Conservation (phyloP, 768 basidiomycete genomes). For the Clitopilus hobsonii region DNA sequence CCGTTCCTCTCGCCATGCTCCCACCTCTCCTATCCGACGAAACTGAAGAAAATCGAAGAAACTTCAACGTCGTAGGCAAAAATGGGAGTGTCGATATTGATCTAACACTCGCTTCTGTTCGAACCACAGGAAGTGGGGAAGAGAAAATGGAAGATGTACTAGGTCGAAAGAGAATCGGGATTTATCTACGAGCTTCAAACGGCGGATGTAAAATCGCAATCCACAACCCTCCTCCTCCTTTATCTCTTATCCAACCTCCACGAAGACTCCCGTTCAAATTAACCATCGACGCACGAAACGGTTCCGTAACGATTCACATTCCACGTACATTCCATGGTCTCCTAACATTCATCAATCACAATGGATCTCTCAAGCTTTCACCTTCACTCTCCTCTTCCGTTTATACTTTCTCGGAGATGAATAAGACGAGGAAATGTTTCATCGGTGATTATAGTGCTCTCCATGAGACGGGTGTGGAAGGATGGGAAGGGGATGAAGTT, state of each 20-base stretch:
- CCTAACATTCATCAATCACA: slow-evolving; percentile 19
- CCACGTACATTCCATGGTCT: slow-evolving; percentile 38
- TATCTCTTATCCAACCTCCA: slow-evolving; percentile 8
- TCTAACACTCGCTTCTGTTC: slow-evolving; percentile 35
- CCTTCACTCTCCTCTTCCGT: slow-evolving; percentile 17
- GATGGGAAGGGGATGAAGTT: slow-evolving; percentile 33
- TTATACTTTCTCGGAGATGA: slow-evolving; percentile 26
- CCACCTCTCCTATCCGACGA: slow-evolving; percentile 30
- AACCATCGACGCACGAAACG: slow-evolving; percentile 18
- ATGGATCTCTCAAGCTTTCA: slow-evolving; percentile 26
- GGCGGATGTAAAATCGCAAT: slow-evolving; percentile 19
- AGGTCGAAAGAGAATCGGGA: slow-evolving; percentile 8
- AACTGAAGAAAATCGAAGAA: slow-evolving; percentile 33
- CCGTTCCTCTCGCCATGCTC: slow-evolving; percentile 32
- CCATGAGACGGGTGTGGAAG: slow-evolving; percentile 9
- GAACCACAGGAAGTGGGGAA: no score
- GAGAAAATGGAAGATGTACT: not conserved
- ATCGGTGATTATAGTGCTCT: slow-evolving; percentile 27
- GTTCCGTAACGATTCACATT: slow-evolving; percentile 25
- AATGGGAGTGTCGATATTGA: slow-evolving; percentile 33
- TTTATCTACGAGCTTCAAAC: slow-evolving; percentile 19
- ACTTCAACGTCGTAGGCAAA: slow-evolving; percentile 27
- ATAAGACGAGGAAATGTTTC: slow-evolving; percentile 25
- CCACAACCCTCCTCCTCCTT: no score
- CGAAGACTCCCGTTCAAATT: slow-evolving; percentile 20